Base-by-base conservation (phyloP, 208 protist species). In the Phytomonas serpens region DNA sequence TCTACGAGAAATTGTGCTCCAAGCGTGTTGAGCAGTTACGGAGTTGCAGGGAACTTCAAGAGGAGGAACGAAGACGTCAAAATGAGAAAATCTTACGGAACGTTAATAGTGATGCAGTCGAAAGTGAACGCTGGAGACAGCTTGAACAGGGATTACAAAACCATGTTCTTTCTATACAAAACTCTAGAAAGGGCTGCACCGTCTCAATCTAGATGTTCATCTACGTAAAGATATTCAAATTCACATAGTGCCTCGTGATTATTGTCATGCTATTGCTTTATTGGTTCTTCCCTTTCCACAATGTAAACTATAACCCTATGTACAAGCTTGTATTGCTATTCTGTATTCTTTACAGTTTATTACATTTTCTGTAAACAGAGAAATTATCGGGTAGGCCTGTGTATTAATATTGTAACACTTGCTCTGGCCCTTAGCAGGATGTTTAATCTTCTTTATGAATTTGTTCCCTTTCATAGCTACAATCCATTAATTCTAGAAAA, bases 51-150 rank as follows among this genome's bases (percentile, higher is more conserved):
- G 72, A 71, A 2, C 63, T 79, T 2, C 69, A 68, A 10, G 79
- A 83, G 47, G 79, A 78, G 34, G 84, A 93, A 40, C 76, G 79
- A 19, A 81, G 85, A 69, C 71, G 78, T 27, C 74, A 71, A 14
- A 90, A 93, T 66, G 85, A 92, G 64, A 31, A 85, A 31, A 37
- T 91, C 47, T 78, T 95, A 42, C 81, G 84, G 19, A 78, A 81
- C 31, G 80, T 83, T 70, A 86, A 88, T 63, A 73, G 71, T 40
- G 77, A 61, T n/a, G 82, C 82, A 19, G 79, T 92, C 67, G 90
- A 95, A 75, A 81, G 82, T 66, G 75, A 82, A 57, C 79, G 85
- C 47, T 95, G 90, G 90, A 63, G 67, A 38, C 84, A 93, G 67
- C 79, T 86, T 74, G 90, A 95, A 73, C 78, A 83, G 10, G 79